Conservation (phyloP, 768 basidiomycete genomes). For the Grammothele lineata region DNA sequence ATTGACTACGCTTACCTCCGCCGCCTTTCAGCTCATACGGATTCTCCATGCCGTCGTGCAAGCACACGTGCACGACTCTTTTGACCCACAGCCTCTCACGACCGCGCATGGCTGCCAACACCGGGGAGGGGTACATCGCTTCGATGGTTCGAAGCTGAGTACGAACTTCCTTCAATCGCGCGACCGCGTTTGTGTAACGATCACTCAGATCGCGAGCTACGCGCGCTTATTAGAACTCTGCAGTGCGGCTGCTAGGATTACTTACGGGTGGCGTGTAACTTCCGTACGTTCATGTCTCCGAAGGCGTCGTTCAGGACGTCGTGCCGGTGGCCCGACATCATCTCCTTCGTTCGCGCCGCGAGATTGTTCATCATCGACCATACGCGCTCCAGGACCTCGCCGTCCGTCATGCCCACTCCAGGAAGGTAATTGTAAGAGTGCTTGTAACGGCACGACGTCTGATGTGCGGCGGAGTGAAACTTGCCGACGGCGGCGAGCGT, state of each 20-base stretch:
- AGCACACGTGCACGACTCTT: no score
- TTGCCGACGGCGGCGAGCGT: slow-evolving; percentile 24
- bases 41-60: no score
- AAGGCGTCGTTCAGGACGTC: slow-evolving; percentile 9
- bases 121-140: no score
- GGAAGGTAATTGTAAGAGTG: slow-evolving; percentile 29
- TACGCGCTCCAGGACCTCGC: slow-evolving; percentile 33
- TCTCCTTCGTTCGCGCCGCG: slow-evolving; percentile 30
- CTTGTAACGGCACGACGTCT: slow-evolving; percentile 21
- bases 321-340: slow-evolving; percentile 25
- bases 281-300: slow-evolving; percentile 11
- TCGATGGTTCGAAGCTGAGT: no score
- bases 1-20: no score
- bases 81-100: no score
- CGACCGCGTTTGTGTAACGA: no score
- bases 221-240: neutral
- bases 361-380: slow-evolving; percentile 34
- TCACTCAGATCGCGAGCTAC: neutral
- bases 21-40: no score
- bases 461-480: slow-evolving; percentile 35
- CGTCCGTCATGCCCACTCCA: slow-evolving; percentile 30
- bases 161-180: no score
- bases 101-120: no score
- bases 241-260: neutral
- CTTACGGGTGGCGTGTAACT: no score